Evolutionary conservation across 345 rosid species (phyloP), one percentile per base, ranked within the genome.

Genomic region (Camelina sativa): DNA sequence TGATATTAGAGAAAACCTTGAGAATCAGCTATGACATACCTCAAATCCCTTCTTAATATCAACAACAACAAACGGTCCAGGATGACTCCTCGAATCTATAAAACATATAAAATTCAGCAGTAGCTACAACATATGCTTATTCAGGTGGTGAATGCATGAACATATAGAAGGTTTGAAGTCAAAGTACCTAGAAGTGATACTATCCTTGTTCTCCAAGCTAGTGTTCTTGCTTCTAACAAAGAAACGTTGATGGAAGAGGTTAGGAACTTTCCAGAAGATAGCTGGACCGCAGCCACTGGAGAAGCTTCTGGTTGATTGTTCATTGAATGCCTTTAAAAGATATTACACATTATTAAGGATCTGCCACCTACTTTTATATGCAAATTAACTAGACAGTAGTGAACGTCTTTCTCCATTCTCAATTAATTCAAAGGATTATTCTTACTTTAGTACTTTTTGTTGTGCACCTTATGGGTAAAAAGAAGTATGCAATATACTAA

Each of bases 121-220:
- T 62, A 22, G 34, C 76, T 64, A 28, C 56, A 35, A 30, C 55
- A 66, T 28, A 57, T 65, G 48, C 67, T 13, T 71, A 62, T 63
- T 38, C 34, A 69, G 23, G 65, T 71, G 48, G 40, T 51, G 56
- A 65, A 65, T 17, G 11, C 19, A 71, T 56, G 67, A 70, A 71
- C 72, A 64, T 17, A 54, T 54, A 35, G 16, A 71, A 59, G 53
- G 67, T 57, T 55, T 58, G 62, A 72, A 65, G 1, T 72, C 69
- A 64, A 75, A 84, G 71, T 83, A 93, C 98, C 98, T 80, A 84
- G 84, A 66, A 72, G 80, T 71, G 97, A 91, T 75, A 78, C 73
- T 85, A 91, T 89, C 10, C 88, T 86, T 43, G 97, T 93, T 85
- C 96, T 86, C 94, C 96, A 93, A 75, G 92, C 90, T 75, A 88